Evolutionary conservation across 2,329 filamentous ascomycete genomes (phyloP).

Genomic region (Corniculantispora saksenae): DNA sequence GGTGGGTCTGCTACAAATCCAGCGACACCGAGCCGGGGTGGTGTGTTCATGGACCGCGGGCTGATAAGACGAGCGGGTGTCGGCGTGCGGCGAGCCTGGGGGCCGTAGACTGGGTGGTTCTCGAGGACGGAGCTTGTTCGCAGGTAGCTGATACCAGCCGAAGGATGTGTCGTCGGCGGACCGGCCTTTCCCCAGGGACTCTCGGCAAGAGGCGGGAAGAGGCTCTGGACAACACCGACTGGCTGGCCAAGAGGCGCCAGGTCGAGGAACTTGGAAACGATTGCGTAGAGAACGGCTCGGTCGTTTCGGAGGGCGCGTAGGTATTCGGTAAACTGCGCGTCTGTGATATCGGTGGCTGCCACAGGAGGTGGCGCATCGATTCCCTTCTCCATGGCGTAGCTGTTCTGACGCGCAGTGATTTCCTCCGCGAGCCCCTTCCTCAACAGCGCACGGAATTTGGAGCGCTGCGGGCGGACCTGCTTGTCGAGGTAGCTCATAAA

Average conservation of each 20-base stretch:
- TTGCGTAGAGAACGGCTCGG: constrained; percentile 50
- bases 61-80: constrained; percentile 53
- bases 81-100: constrained; percentile 52
- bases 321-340: constrained; percentile 53
- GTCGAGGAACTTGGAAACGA: constrained; percentile 63
- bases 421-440: constrained; percentile 49
- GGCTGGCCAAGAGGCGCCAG: constrained; percentile 53
- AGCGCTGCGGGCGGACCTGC: constrained; percentile 53
- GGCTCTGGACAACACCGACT: constrained; percentile 30
- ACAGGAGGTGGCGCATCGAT: constrained; percentile 31
- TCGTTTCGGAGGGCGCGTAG: constrained; percentile 55
- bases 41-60: constrained; percentile 38
- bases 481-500: constrained; percentile 59
- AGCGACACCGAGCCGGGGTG: constrained; percentile 53
- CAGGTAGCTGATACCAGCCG: constrained; percentile 63
- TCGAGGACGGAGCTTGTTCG: constrained; percentile 56
- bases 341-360: constrained; percentile 43
- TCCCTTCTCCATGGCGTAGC: constrained; percentile 42
- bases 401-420: constrained; percentile 40
- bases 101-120: constrained; percentile 63
- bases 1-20: constrained; percentile 53
- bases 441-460: constrained; percentile 57
- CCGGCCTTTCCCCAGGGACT: constrained; percentile 53
- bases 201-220: constrained; percentile 30
- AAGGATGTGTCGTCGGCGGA: constrained; percentile 63